Evolutionary conservation across 805 yeast species (phyloP).

Genomic region (Metschnikowia santaceciliae): DNA sequence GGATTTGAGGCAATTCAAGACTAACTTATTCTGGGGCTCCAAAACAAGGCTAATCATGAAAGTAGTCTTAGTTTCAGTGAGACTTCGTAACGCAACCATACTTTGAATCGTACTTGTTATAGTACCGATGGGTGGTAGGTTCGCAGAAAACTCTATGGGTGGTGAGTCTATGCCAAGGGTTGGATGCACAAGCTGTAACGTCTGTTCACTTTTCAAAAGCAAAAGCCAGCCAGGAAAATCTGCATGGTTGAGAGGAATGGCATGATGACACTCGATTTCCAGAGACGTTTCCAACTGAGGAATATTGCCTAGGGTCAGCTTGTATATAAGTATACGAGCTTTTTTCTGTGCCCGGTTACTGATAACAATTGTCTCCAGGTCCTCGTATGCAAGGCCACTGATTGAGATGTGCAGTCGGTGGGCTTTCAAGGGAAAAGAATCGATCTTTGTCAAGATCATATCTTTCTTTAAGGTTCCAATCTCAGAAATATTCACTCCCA

Average conservation of each 20-base stretch:
- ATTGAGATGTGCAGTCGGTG: slow-evolving; percentile 32
- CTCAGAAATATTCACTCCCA: slow-evolving; percentile 11
- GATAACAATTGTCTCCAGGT: slow-evolving; percentile 60
- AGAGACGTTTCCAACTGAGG: slow-evolving; percentile 25
- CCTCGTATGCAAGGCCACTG: slow-evolving; percentile 40
- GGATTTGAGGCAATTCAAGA: slow-evolving; percentile 43
- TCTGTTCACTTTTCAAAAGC: slow-evolving; percentile 32
- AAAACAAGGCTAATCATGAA: slow-evolving; percentile 33
- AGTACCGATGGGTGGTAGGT: slow-evolving; percentile 18
- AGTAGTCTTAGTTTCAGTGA: slow-evolving; percentile 19
- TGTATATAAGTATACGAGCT: slow-evolving; percentile 50
- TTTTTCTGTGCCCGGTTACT: slow-evolving; percentile 41
- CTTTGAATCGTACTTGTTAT: slow-evolving; percentile 29
- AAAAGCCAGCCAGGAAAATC: slow-evolving; percentile 44
- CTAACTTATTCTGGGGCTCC: slow-evolving; percentile 43
- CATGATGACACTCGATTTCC: slow-evolving; percentile 21
- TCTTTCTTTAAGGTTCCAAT: slow-evolving; percentile 51
- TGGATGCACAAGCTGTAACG: slow-evolving; percentile 50
- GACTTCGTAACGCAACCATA: slow-evolving; percentile 22
- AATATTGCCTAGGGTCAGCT: slow-evolving; percentile 26
- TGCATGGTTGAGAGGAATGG: slow-evolving; percentile 30
- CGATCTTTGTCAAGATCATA: slow-evolving; percentile 62
- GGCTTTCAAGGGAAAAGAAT: slow-evolving; percentile 34
- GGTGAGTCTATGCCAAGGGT: slow-evolving; percentile 48
- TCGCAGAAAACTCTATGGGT: slow-evolving; percentile 16